phyloP scores from a whole-genome alignment of 1,284 basidiomycete genomes.

The Ganoderma sp. region DNA sequence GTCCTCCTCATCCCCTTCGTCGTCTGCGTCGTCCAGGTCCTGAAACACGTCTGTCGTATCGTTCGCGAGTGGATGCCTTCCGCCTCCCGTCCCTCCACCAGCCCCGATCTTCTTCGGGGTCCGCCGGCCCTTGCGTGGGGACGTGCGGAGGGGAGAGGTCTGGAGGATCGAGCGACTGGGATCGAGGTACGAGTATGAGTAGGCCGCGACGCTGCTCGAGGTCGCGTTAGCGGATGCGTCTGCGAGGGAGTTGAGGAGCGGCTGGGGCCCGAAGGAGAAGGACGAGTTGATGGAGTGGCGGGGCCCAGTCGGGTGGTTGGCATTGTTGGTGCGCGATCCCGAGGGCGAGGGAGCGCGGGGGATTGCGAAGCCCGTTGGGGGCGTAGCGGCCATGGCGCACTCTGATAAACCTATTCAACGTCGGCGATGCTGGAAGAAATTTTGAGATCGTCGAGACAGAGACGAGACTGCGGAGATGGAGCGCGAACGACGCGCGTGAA shows the following conservation, averaged over 20 bases:
- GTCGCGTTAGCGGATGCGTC: conserved; percentile 49
- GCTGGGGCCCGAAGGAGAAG: conserved; percentile 82
- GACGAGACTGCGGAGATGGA: conserved; percentile 11
- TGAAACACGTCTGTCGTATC: conserved; percentile 79
- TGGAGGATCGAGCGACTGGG: conserved; percentile 77
- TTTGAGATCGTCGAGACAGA: neutral
- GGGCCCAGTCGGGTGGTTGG: conserved; percentile 36
- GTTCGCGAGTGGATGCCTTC: conserved; percentile 74
- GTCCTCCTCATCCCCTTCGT: conserved; percentile 53
- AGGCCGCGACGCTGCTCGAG: conserved; percentile 58
- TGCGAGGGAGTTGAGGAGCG: conserved; percentile 69
- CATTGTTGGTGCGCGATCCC: conserved; percentile 46
- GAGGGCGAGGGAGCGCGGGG: conserved; percentile 48
- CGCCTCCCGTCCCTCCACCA: conserved; percentile 42
- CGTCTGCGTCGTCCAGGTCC: conserved; percentile 54
- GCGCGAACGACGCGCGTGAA: conserved; percentile 24
- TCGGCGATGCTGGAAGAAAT: too few species aligned
- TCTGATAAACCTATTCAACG: neutral
- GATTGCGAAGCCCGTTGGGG: conserved; percentile 45
- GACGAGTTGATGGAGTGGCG: conserved; percentile 74
- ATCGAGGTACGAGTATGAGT: conserved; percentile 59
- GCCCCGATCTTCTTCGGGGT: conserved; percentile 46
- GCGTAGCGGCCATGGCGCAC: conserved; percentile 40
- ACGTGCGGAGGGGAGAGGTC: conserved; percentile 68
- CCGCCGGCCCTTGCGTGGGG: conserved; percentile 54